Conservation (phyloP, 2,329 filamentous ascomycete species). For the Cladosporium sphaerospermum region DNA sequence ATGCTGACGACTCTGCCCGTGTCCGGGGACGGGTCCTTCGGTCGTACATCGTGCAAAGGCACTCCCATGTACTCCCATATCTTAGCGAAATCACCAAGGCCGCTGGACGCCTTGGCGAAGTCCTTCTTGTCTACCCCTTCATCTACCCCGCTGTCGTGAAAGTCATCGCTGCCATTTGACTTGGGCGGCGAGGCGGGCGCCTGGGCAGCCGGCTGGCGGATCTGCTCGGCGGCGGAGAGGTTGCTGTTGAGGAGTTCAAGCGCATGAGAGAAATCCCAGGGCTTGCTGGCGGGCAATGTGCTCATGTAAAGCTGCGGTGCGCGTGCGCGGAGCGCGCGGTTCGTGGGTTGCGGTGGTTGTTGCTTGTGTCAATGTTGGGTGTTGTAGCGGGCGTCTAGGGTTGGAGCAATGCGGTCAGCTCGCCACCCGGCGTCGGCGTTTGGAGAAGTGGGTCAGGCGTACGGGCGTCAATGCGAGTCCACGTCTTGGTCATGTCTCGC, state of each 20-base stretch:
- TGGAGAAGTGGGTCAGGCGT: conserved; percentile 3
- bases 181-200: conserved; percentile 6
- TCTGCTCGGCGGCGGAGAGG: conserved; percentile 15
- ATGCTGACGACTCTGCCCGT: conserved; percentile 2
- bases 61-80: conserved; percentile 41
- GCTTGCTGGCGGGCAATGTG: conserved; percentile 29
- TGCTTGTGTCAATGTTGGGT: not conserved
- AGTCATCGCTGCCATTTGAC: conserved; percentile 7
- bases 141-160: conserved; percentile 7
- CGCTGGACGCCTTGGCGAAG: conserved; percentile 14
- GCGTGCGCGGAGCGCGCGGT: conserved; percentile 13
- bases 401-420: conserved; percentile 8
- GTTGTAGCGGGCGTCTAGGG: not conserved
- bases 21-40: conserved; percentile 2
- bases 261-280: conserved; percentile 44
- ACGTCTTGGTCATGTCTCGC: too few relatives aligned
- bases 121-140: conserved; percentile 15
- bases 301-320: conserved; percentile 21
- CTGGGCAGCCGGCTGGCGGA: conserved; percentile 2
- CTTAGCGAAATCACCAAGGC: conserved; percentile 42
- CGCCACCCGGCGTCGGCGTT: conserved; percentile 8
- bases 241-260: conserved; percentile 35
- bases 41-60: conserved; percentile 9
- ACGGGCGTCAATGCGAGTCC: not conserved
- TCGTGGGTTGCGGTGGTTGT: not conserved